Evolutionary conservation across 2,329 filamentous ascomycete genomes (phyloP).

Genomic region (Pyricularia sp.): DNA sequence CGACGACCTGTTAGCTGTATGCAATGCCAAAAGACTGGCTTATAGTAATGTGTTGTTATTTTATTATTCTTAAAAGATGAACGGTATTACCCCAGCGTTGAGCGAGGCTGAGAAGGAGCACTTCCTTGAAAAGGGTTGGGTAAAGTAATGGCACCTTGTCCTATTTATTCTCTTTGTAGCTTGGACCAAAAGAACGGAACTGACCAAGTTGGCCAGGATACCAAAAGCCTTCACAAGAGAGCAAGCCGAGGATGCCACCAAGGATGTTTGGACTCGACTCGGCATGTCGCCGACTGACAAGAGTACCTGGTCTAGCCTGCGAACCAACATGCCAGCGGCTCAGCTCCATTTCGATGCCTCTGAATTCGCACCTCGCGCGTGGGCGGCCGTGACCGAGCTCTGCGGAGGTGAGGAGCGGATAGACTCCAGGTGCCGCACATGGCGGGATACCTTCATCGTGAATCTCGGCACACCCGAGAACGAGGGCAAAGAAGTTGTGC

Average conservation of each 20-base stretch:
- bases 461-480: constrained; percentile 47
- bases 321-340: constrained; percentile 50
- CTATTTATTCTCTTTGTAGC: background rate
- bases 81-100: constrained; percentile 12
- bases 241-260: constrained; percentile 21
- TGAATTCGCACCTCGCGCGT: constrained; percentile 50
- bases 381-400: constrained; percentile 52
- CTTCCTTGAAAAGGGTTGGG: constrained; percentile 26
- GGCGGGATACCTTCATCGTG: constrained; percentile 56
- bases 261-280: constrained; percentile 49
- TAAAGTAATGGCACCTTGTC: constrained; percentile 16
- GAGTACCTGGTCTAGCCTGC: constrained; percentile 48
- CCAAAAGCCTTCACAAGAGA: constrained; percentile 22
- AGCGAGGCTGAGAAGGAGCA: constrained; percentile 26
- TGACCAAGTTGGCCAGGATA: constrained; percentile 12
- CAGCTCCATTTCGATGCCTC: constrained; percentile 29
- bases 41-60: background rate
- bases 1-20: background rate
- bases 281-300: constrained; percentile 51
- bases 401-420: constrained; percentile 49
- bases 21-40: background rate
- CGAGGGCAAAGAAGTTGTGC: constrained; percentile 34
- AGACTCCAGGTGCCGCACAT: constrained; percentile 32
- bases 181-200: background rate
- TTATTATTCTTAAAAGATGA: background rate